A percentile compares a stretch with the other conserved stretches of the same genome.
Conservation (phyloP, 169 alveolate species). For the Cryptosporidium ubiquitum region DNA sequence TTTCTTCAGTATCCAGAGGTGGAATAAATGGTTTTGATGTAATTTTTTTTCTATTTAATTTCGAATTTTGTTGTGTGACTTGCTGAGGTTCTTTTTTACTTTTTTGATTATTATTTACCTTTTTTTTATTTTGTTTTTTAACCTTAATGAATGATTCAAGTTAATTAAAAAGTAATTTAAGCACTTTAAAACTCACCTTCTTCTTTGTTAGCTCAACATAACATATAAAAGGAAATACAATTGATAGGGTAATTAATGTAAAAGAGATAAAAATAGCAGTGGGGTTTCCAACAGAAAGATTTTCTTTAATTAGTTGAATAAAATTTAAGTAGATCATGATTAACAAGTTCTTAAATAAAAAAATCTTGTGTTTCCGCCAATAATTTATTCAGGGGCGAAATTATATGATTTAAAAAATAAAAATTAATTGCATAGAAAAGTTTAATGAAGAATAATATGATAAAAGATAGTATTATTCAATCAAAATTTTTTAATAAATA, state of each 20-base stretch:
- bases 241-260: not conserved
- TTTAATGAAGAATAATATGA: not conserved
- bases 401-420: not conserved
- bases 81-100: not conserved
- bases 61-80: not conserved
- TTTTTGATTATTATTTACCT: not conserved
- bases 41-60: not conserved
- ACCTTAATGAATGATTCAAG: not conserved
- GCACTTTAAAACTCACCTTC: slow-evolving; percentile 32
- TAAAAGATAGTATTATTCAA: not conserved
- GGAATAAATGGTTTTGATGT: slow-evolving; percentile 31
- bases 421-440: not conserved
- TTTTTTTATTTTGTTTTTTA: slow-evolving; percentile 33
- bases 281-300: slow-evolving; percentile 58
- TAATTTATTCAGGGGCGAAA: not conserved
- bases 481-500: not conserved
- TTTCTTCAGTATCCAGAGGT: slow-evolving; percentile 33
- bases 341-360: too few relatives aligned
- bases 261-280: slow-evolving; percentile 62
- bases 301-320: slow-evolving; percentile 9
- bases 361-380: slow-evolving; percentile 8
- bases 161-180: not conserved
- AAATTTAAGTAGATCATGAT: not conserved
- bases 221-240: slow-evolving; percentile 49
- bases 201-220: slow-evolving; percentile 50